Conservation (phyloP, 176 grass and related monocot species). For the Hyparrhenia diplandra region DNA sequence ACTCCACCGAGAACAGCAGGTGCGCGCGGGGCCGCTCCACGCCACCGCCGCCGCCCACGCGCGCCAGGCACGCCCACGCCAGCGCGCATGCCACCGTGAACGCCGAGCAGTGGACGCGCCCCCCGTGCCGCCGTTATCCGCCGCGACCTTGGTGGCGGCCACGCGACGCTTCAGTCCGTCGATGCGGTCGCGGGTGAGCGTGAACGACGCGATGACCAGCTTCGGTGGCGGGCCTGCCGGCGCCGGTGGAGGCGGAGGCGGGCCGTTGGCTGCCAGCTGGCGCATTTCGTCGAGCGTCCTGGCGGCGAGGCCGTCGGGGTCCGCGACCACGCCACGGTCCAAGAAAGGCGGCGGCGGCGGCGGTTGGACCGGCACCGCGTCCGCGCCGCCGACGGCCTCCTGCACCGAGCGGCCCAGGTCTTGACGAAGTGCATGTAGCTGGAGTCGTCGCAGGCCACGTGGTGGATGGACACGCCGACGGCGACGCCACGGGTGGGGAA, state of each 20-base stretch:
- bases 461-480: slow-evolving; percentile 78
- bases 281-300: slow-evolving; percentile 87
- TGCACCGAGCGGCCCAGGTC: slow-evolving; percentile 57
- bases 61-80: slow-evolving; percentile 74
- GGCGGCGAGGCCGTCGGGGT: slow-evolving; percentile 54
- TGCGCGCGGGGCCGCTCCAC: slow-evolving; percentile 37
- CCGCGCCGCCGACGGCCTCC: not conserved
- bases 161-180: slow-evolving; percentile 63
- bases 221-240: slow-evolving; percentile 25
- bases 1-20: slow-evolving; percentile 85
- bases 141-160: slow-evolving; percentile 8
- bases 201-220: slow-evolving; percentile 66
- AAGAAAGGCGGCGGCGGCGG: slow-evolving; percentile 36
- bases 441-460: slow-evolving; percentile 86
- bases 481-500: slow-evolving; percentile 55
- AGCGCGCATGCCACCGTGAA: slow-evolving; percentile 93
- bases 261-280: slow-evolving; percentile 40
- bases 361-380: not conserved
- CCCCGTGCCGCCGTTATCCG: not conserved
- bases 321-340: slow-evolving; percentile 47
- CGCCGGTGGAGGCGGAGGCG: slow-evolving; percentile 34
- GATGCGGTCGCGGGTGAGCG: slow-evolving; percentile 53
- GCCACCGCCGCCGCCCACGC: not conserved
- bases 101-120: slow-evolving; percentile 49
- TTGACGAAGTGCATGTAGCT: slow-evolving; percentile 92